Evolutionary conservation across 495 filamentous ascomycete species (phyloP), one percentile per base, ranked within the genome.

Genomic region (Podospora anserina): DNA sequence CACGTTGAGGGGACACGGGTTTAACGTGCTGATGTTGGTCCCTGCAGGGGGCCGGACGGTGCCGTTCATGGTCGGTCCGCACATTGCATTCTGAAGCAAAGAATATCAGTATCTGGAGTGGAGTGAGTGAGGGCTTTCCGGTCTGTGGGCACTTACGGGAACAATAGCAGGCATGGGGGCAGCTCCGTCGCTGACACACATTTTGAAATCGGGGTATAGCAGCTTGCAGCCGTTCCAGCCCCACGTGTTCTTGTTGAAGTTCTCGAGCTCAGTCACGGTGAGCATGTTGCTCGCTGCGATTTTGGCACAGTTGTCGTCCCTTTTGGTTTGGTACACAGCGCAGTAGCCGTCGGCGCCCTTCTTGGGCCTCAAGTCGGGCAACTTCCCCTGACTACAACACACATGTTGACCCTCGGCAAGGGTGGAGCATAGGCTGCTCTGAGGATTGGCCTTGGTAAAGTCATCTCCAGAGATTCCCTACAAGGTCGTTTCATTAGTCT

Each of bases 121-220:
- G 23, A 23, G 23, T 23, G 23, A 23, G 23, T 23, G 23, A 23
- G 23, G 1, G 23, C 1, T 2, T 23, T 23, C 23, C 23, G 23
- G 23, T 23, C 23, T 23, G 23, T 64, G 23, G 16, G 2, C 1
- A 54, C 11, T 54, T n/a, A 11, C 18, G 18, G 11, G 11, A n/a
- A 54, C 9, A 16, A 39, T 57, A 16, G 76, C 76, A 0, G 82
- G 81, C 67, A 83, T 70, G 1, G 81, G 81, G 5, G 81, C 67
- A 3, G 64, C 54, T n/a, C 82, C 82, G 7, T 69, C 69, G 72
- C 79, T 81, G 3, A 84, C 44, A 64, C 82, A 83, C 19, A 84
- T 78, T 30, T 66, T 39, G 15, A 72, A 34, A 20, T 70, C 73
- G 3, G 61, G 57, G 18, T 68, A 62, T 11, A 84, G 70, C 20